A percentile compares a stretch with the other conserved stretches of the same genome.
Evolutionary conservation across 202 grass and related monocot species (phyloP).

Genomic region (Panicum hallii): DNA sequence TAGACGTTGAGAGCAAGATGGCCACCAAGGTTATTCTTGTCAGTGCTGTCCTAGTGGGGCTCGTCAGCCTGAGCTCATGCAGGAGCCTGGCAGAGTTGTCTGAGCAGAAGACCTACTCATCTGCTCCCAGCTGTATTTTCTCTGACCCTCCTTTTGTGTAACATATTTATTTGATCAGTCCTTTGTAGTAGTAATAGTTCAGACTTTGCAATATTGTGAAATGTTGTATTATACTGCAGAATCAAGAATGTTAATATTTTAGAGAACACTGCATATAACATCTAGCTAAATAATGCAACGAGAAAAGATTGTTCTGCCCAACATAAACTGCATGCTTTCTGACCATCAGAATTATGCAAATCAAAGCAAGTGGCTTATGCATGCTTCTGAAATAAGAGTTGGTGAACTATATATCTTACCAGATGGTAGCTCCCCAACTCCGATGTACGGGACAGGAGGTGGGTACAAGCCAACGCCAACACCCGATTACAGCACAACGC

Average conservation of each 20-base stretch:
- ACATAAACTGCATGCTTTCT: conserved; percentile 7
- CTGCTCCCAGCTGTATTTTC: conserved; percentile 53
- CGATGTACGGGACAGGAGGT: conserved; percentile 41
- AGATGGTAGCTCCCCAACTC: conserved; percentile 57
- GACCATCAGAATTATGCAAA: neutral
- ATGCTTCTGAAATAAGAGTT: conserved; percentile 28
- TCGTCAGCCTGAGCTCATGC: conserved; percentile 60
- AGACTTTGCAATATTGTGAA: neutral
- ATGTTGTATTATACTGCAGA: neutral
- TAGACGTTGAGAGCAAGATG: conserved; percentile 49
- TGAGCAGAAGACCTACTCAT: conserved; percentile 54
- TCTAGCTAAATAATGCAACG: conserved; percentile 31
- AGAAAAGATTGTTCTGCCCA: neutral
- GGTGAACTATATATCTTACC: conserved; percentile 17
- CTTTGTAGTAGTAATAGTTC: neutral
- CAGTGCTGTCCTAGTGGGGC: conserved; percentile 60
- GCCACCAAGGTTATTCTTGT: conserved; percentile 55
- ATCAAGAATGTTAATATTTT: neutral
- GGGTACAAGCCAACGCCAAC: conserved; percentile 46
- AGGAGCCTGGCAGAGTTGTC: conserved; percentile 65
- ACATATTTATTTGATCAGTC: conserved; percentile 16
- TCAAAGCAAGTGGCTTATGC: neutral
- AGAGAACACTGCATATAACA: neutral
- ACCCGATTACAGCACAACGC: conserved; percentile 48
- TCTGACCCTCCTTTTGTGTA: conserved; percentile 31